phyloP scores from a whole-genome alignment of 345 rosid genomes.

The Stellera chamaejasme region DNA sequence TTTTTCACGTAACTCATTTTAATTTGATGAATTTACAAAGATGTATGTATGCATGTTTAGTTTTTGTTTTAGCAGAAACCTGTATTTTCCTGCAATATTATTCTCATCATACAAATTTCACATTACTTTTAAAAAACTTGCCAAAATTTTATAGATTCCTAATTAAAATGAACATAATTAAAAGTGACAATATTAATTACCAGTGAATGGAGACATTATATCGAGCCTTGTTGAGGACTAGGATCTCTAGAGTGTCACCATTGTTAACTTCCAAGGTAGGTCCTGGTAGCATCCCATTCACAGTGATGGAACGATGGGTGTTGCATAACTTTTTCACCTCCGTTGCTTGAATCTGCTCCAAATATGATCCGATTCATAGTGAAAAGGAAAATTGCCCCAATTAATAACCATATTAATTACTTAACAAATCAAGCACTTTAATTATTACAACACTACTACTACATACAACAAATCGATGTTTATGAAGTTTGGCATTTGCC shows the following conservation, averaged over 20 bases:
- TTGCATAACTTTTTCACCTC: slow-evolving; percentile 93
- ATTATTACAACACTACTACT: not conserved
- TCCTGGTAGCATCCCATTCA: slow-evolving; percentile 91
- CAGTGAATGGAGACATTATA: slow-evolving; percentile 87
- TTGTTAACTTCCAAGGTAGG: slow-evolving; percentile 69
- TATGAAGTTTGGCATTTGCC: slow-evolving; percentile 41
- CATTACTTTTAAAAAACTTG: too few species aligned
- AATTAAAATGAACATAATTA: too few species aligned
- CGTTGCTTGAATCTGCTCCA: slow-evolving; percentile 61
- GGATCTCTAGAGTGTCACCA: slow-evolving; percentile 68
- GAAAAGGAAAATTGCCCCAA: not conserved
- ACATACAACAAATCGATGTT: slow-evolving; percentile 74
- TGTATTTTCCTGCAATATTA: too few species aligned
- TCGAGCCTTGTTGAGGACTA: slow-evolving; percentile 54
- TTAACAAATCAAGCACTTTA: not conserved
- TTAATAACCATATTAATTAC: not conserved
- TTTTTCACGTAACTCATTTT: too few species aligned
- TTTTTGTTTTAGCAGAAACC: too few species aligned
- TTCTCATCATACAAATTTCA: too few species aligned
- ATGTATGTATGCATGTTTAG: slow-evolving; percentile 4
- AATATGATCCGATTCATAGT: not conserved
- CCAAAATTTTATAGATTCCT: too few species aligned
- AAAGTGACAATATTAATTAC: slow-evolving; percentile 23
- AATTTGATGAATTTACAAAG: too few species aligned
- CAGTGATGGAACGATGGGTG: slow-evolving; percentile 66